These are phyloP conservation scores for Coemansia sp. DNA, from an alignment of 192 early-diverging fungal species.

Conservation along the genomic window DNA sequence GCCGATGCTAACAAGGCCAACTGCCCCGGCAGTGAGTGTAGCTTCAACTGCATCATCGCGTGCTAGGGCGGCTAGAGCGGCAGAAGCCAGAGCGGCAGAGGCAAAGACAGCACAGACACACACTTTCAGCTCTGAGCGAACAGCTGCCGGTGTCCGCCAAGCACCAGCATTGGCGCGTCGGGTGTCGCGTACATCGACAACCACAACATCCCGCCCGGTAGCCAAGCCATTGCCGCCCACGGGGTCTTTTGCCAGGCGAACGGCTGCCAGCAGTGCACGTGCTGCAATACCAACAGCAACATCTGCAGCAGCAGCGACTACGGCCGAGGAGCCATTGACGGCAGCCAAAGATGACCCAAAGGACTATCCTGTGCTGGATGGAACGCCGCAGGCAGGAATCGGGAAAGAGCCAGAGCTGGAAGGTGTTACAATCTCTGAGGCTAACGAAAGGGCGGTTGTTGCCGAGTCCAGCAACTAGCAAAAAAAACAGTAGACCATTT, in stretches of 20 bases:
- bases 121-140: background rate
- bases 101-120: background rate
- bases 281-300: background rate
- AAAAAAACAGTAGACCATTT: too few species aligned
- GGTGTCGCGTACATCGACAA: background rate
- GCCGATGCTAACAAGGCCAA: conserved; percentile 1
- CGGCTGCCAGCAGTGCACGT: background rate
- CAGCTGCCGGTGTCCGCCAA: background rate
- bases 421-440: background rate
- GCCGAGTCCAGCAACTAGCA: too few species aligned
- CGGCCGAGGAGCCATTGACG: background rate
- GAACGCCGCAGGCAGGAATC: too few species aligned
- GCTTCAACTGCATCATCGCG: conserved; percentile 30
- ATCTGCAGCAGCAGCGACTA: background rate
- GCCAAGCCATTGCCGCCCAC: background rate
- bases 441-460: too few species aligned
- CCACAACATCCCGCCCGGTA: background rate
- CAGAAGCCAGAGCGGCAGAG: conserved; percentile 19
- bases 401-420: background rate
- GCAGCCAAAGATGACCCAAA: background rate
- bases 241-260: conserved; percentile 1
- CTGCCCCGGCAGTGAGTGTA: background rate
- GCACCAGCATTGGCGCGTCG: too few species aligned
- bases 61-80: conserved; percentile 27
- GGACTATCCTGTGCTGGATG: background rate